phyloP scores from a whole-genome alignment of 2,329 filamentous ascomycete species.

The Periglandula ipomoeae region DNA sequence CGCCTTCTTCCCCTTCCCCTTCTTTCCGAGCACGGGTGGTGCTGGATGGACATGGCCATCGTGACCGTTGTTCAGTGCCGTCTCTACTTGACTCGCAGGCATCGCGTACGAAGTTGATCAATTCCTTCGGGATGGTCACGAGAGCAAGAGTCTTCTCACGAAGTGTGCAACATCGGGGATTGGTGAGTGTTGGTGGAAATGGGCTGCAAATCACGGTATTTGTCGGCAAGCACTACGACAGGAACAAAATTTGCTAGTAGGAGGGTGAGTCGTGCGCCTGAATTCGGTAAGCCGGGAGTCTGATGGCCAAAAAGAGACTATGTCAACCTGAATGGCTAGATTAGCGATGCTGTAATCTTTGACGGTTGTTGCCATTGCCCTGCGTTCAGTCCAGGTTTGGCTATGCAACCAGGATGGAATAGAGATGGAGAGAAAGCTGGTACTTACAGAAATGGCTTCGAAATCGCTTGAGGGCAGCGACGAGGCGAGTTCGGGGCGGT shows the following conservation, averaged over 20 bases:
- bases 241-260: not conserved
- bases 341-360: slow-evolving; percentile 6
- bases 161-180: slow-evolving; percentile 3
- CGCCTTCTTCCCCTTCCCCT: slow-evolving; percentile 75
- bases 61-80: slow-evolving; percentile 33
- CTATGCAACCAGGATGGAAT: not conserved
- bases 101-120: slow-evolving; percentile 20
- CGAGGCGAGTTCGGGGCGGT: not conserved
- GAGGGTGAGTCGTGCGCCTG: not conserved
- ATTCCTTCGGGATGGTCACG: slow-evolving; percentile 8
- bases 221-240: not conserved
- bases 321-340: slow-evolving; percentile 5
- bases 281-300: not conserved
- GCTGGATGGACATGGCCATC: slow-evolving; percentile 27
- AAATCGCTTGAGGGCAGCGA: not conserved
- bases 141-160: slow-evolving; percentile 10
- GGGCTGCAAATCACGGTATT: not conserved
- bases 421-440: not conserved
- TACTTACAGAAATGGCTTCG: not conserved
- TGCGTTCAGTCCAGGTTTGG: not conserved
- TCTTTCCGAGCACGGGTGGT: slow-evolving; percentile 49
- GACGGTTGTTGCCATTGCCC: not conserved
- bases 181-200: not conserved
- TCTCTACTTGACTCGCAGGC: slow-evolving; percentile 31
- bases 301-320: not conserved